Evolutionary conservation across 108 stramenopile species (phyloP).

Genomic region (Nitzschia sp.): DNA sequence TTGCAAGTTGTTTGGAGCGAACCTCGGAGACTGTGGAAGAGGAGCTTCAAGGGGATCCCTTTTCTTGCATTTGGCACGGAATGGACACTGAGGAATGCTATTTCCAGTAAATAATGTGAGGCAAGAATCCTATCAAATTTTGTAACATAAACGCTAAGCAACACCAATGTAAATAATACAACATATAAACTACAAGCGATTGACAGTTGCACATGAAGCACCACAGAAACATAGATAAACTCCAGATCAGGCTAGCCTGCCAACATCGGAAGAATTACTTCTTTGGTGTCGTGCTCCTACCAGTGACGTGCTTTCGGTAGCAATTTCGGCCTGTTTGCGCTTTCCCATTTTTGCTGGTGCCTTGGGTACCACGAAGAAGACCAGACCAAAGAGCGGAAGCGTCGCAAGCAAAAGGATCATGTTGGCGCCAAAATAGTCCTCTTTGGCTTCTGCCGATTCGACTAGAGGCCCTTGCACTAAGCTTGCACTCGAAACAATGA

Average conservation of each 20-base stretch:
- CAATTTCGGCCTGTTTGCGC: background rate
- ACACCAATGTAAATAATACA: too few species aligned
- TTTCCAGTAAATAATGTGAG: slow-evolving; percentile 53
- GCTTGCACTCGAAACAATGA: slow-evolving; percentile 11
- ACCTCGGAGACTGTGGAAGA: slow-evolving; percentile 63
- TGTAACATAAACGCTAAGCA: too few species aligned
- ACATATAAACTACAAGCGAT: too few species aligned
- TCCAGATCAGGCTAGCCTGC: too few species aligned
- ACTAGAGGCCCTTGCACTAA: slow-evolving; percentile 14
- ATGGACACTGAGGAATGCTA: slow-evolving; percentile 65
- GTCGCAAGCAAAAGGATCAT: slow-evolving; percentile 9
- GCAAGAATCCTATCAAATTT: too few species aligned
- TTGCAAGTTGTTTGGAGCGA: slow-evolving; percentile 54
- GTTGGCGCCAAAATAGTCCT: slow-evolving; percentile 18
- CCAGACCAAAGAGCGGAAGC: slow-evolving; percentile 22
- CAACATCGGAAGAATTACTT: too few species aligned
- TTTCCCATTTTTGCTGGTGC: background rate
- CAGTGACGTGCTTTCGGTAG: background rate
- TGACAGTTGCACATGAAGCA: too few species aligned
- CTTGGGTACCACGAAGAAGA: background rate
- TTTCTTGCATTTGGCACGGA: slow-evolving; percentile 75
- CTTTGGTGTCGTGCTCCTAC: background rate
- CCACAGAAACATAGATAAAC: too few species aligned
- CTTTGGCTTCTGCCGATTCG: slow-evolving; percentile 9
- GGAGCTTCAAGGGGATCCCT: slow-evolving; percentile 32